Evolutionary conservation across 345 rosid genomes (phyloP).

Genomic region (Punica granatum): DNA sequence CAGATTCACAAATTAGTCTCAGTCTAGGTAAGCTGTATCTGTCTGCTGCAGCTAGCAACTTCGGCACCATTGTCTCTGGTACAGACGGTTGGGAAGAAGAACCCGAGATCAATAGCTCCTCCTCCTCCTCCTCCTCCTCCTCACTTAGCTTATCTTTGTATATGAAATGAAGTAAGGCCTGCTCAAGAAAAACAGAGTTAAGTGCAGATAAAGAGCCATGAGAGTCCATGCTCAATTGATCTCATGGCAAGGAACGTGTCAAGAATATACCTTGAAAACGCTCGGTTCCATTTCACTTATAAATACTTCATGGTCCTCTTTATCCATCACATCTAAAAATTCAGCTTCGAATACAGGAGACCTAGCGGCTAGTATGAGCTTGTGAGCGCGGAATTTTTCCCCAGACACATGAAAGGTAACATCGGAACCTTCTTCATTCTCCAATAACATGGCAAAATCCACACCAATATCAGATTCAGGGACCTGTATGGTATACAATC

Average conservation of each 20-base stretch:
- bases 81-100: slow-evolving; percentile 41
- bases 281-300: slow-evolving; percentile 74
- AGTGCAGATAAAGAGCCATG: slow-evolving; percentile 13
- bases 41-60: slow-evolving; percentile 83
- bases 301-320: slow-evolving; percentile 41
- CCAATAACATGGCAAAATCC: slow-evolving; percentile 71
- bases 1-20: slow-evolving; percentile 78
- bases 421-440: slow-evolving; percentile 77
- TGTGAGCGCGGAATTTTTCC: slow-evolving; percentile 71
- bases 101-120: slow-evolving; percentile 42
- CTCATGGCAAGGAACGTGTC: background rate
- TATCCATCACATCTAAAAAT: slow-evolving; percentile 51
- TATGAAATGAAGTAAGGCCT: slow-evolving; percentile 78
- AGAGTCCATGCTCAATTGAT: background rate
- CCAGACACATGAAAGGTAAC: slow-evolving; percentile 68
- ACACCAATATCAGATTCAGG: slow-evolving; percentile 85
- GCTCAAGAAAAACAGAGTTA: slow-evolving; percentile 15
- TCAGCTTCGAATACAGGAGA: slow-evolving; percentile 76
- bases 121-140: slow-evolving; percentile 32
- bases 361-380: slow-evolving; percentile 74
- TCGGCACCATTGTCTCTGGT: slow-evolving; percentile 57
- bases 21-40: slow-evolving; percentile 74
- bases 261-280: slow-evolving; percentile 63
- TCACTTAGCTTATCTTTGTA: slow-evolving; percentile 57
- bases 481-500: slow-evolving; percentile 71